Evolutionary conservation across 1,284 basidiomycete species (phyloP).

Genomic region (Flammula alnicola): DNA sequence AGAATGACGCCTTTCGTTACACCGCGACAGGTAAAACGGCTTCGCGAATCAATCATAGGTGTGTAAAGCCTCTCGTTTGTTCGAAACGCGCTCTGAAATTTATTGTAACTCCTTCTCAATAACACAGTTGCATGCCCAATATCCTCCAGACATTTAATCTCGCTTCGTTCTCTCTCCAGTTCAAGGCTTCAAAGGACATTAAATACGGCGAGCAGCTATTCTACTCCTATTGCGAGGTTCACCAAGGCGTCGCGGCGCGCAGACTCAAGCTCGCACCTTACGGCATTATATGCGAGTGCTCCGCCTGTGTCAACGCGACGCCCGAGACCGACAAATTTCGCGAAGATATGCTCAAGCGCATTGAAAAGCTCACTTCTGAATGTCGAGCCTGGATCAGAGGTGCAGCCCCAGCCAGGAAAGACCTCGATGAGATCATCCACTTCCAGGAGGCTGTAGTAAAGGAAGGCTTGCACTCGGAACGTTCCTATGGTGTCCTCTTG

Average conservation of each 20-base stretch:
- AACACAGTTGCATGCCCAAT: slow-evolving; percentile 34
- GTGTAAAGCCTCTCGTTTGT: background rate
- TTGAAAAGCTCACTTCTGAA: background rate
- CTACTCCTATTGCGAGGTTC: slow-evolving; percentile 27
- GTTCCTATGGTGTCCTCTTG: no score
- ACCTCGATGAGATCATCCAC: background rate
- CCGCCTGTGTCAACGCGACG: slow-evolving; percentile 26
- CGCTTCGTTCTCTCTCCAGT: slow-evolving; percentile 32
- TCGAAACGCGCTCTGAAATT: background rate
- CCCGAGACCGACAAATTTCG: slow-evolving; percentile 19
- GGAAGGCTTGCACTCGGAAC: no score
- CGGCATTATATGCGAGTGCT: slow-evolving; percentile 31
- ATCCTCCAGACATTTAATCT: slow-evolving; percentile 28
- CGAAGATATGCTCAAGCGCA: background rate
- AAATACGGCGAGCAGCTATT: slow-evolving; percentile 38
- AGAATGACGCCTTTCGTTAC: background rate
- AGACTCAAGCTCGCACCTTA: slow-evolving; percentile 29
- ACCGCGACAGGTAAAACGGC: slow-evolving; percentile 12
- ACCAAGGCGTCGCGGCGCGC: slow-evolving; percentile 21
- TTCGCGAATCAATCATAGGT: slow-evolving; percentile 25
- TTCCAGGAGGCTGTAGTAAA: background rate
- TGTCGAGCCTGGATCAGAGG: background rate
- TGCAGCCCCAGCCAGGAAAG: background rate
- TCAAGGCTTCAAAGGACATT: slow-evolving; percentile 35
- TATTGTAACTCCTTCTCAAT: background rate